phyloP scores from a whole-genome alignment of 176 grass and related monocot genomes.

The Puya raimondii region DNA sequence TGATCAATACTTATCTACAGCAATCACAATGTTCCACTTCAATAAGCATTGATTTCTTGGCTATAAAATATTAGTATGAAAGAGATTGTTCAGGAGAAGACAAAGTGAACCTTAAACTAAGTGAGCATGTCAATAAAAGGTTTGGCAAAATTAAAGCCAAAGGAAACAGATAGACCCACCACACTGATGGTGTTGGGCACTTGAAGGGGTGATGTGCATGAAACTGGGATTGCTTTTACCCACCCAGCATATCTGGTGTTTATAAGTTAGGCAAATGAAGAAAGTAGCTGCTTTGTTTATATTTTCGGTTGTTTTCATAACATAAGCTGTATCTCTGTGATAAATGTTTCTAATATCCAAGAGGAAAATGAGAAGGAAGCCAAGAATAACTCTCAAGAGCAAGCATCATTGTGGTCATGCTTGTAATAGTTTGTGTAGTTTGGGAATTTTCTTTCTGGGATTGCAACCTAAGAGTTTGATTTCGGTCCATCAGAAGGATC shows the following conservation, averaged over 20 bases:
- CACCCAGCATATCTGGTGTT: slow-evolving; percentile 26
- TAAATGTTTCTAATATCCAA: slow-evolving; percentile 12
- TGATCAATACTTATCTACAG: slow-evolving; percentile 25
- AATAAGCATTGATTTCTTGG: slow-evolving; percentile 31
- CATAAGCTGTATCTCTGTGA: slow-evolving; percentile 18
- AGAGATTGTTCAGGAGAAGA: slow-evolving; percentile 31
- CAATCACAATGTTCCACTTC: slow-evolving; percentile 11
- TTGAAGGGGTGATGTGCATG: slow-evolving; percentile 20
- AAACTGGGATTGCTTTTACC: slow-evolving; percentile 43
- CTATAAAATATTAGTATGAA: slow-evolving; percentile 37
- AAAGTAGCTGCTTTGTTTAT: slow-evolving; percentile 9
- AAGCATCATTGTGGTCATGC: neutral
- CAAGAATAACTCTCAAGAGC: neutral
- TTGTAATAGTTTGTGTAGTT: too few species aligned
- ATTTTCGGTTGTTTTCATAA: slow-evolving; percentile 16
- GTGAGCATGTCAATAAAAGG: slow-evolving; percentile 62
- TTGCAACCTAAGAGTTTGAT: too few species aligned
- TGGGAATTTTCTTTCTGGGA: too few species aligned
- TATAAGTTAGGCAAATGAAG: slow-evolving; percentile 23
- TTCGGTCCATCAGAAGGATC: too few species aligned
- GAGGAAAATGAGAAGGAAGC: neutral
- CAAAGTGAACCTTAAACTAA: slow-evolving; percentile 73
- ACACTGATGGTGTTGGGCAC: slow-evolving; percentile 57
- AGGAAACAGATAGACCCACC: slow-evolving; percentile 35
- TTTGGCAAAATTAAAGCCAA: slow-evolving; percentile 52